Percentiles rank a stretch among this genome's conserved stretches.
Conservation (phyloP, 768 basidiomycete genomes). For the Mycena vitilis region DNA sequence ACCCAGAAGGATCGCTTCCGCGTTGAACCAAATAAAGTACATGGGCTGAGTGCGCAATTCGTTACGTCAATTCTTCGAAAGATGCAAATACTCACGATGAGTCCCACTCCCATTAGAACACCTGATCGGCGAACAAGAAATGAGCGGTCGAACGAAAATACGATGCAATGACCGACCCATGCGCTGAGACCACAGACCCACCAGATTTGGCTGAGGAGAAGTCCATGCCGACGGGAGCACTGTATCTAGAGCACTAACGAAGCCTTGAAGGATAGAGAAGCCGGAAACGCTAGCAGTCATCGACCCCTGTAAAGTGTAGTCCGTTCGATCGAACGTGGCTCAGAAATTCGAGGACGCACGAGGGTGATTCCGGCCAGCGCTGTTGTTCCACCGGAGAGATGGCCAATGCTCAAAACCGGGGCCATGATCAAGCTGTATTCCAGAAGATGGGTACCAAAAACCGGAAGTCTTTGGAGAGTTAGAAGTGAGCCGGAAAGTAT, state of each 20-base stretch:
- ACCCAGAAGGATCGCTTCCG: conserved; percentile 80
- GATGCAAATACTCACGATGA: conserved; percentile 64
- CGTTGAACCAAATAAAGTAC: conserved; percentile 78
- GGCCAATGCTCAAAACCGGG: conserved; percentile 89
- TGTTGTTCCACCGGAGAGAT: conserved; percentile 76
- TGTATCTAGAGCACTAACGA: conserved; percentile 89
- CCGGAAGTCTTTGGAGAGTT: conserved; percentile 26
- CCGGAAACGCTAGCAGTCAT: conserved; percentile 83
- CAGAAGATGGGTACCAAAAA: conserved; percentile 71
- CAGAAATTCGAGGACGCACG: conserved; percentile 13
- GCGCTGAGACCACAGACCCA: conserved; percentile 92
- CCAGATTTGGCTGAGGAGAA: conserved; percentile 81
- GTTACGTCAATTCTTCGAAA: conserved; percentile 17
- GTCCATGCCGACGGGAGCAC: conserved; percentile 97
- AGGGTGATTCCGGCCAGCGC: conserved; percentile 88
- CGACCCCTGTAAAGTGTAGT: conserved; percentile 50
- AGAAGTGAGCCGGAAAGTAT: background rate
- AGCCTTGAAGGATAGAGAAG: conserved; percentile 85
- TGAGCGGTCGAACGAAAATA: background rate
- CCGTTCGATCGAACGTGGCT: background rate
- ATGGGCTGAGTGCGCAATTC: conserved; percentile 26
- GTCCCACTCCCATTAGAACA: conserved; percentile 66
- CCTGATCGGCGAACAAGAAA: conserved; percentile 49
- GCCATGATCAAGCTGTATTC: conserved; percentile 90
- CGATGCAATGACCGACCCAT: conserved; percentile 65